phyloP scores from a whole-genome alignment of 805 yeast species.

The Candida loeiensis region DNA sequence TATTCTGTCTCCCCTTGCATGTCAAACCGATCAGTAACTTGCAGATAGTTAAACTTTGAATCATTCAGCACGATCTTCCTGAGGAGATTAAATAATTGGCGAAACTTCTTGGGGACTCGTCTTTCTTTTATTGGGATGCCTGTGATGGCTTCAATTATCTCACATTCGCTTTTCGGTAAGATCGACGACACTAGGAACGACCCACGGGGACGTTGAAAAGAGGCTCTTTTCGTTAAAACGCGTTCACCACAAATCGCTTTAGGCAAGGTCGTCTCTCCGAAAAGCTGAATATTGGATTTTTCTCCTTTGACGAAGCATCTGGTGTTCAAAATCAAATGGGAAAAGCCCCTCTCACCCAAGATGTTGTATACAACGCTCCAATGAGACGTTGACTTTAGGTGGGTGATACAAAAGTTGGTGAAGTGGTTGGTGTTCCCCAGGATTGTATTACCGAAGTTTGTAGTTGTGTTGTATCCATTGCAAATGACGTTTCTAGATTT shows the following conservation, averaged over 20 bases:
- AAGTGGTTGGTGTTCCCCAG: constrained; percentile 21
- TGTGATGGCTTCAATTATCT: too few relatives aligned
- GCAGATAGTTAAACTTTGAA: constrained; percentile 23
- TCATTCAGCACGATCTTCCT: constrained; percentile 31
- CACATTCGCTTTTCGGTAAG: too few relatives aligned
- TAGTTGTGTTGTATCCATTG: constrained; percentile 35
- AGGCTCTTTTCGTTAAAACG: neutral
- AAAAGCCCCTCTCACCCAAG: constrained; percentile 40
- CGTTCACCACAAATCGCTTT: neutral
- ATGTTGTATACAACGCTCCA: constrained; percentile 43
- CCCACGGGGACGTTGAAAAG: neutral
- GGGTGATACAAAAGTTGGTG: constrained; percentile 30
- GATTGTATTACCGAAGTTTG: neutral
- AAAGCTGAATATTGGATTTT: constrained; percentile 20
- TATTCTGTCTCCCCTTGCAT: constrained; percentile 10
- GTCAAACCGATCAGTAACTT: constrained; percentile 35
- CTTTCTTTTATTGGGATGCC: too few relatives aligned
- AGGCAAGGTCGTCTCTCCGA: constrained; percentile 18
- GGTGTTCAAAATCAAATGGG: constrained; percentile 34
- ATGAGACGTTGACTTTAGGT: constrained; percentile 34
- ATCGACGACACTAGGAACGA: too few relatives aligned
- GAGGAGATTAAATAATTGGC: constrained; percentile 14
- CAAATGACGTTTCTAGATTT: constrained; percentile 36
- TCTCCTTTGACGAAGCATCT: constrained; percentile 22
- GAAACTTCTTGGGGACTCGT: constrained; percentile 11